These are phyloP conservation scores for Salix arbutifolia DNA, from an alignment of 345 rosid genomes.

Conservation along the genomic window DNA sequence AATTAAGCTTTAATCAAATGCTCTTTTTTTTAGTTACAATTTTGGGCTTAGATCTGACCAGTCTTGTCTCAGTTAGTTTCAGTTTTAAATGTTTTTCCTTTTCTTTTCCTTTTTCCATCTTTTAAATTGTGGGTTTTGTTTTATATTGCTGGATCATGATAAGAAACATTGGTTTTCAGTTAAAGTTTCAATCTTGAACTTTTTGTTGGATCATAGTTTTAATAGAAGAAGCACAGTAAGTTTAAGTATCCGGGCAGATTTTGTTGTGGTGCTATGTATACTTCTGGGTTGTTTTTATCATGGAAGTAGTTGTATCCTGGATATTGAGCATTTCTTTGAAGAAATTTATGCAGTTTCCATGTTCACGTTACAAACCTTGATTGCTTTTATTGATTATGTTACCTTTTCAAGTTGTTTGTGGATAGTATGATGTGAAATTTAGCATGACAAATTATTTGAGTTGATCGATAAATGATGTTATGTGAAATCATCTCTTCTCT, in stretches of 20 bases:
- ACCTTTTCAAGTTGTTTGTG: neutral
- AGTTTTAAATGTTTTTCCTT: neutral
- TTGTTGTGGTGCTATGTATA: neutral
- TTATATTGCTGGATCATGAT: neutral
- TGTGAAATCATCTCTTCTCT: neutral
- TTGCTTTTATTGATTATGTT: neutral
- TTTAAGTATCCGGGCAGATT: neutral
- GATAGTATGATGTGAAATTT: neutral
- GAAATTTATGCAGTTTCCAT: neutral
- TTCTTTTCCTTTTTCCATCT: neutral
- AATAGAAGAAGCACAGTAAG: neutral
- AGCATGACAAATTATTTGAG: neutral
- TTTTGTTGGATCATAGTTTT: neutral
- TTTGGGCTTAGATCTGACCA: slow-evolving; percentile 14
- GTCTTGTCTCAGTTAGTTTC: neutral
- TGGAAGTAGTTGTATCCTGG: neutral
- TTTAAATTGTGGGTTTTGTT: neutral
- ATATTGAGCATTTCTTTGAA: neutral
- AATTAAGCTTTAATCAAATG: neutral
- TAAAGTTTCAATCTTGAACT: neutral
- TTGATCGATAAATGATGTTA: neutral
- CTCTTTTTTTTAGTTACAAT: neutral
- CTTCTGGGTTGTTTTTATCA: neutral
- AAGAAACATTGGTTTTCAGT: neutral
- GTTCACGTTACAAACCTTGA: neutral